Evolutionary conservation across 306 rosid species (phyloP).

Genomic region (Trifolium dubium): DNA sequence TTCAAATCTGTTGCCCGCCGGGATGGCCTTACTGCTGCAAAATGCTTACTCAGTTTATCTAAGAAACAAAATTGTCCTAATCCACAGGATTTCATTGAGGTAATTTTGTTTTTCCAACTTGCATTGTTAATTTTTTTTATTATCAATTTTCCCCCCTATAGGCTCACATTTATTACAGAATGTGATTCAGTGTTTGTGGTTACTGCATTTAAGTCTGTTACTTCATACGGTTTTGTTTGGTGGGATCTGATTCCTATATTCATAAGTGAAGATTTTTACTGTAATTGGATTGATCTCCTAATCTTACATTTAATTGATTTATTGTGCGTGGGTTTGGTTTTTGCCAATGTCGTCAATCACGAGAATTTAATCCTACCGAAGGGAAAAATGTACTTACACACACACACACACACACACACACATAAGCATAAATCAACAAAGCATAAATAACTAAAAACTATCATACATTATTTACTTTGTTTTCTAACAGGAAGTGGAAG

Average conservation of each 20-base stretch:
- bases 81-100: slow-evolving; percentile 94
- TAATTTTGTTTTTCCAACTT: slow-evolving; percentile 31
- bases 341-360: too few species aligned
- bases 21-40: slow-evolving; percentile 96
- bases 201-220: neutral
- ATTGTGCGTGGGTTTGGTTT: neutral
- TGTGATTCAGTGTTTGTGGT: neutral
- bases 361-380: too few species aligned
- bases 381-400: too few species aligned
- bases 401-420: too few species aligned
- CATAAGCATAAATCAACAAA: too few species aligned
- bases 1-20: slow-evolving; percentile 94
- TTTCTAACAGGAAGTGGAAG: slow-evolving; percentile 80
- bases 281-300: neutral
- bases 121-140: neutral
- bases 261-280: neutral
- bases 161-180: neutral
- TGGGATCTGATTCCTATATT: neutral
- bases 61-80: slow-evolving; percentile 95
- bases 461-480: slow-evolving; percentile 23
- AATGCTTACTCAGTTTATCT: slow-evolving; percentile 73
- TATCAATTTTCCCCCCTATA: neutral
- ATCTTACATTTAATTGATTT: neutral
- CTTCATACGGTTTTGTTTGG: neutral
- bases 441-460: too few species aligned